Evolutionary conservation across 2,329 filamentous ascomycete species (phyloP), one percentile per base, ranked within the genome.

Genomic region (Thelonectria rubi): DNA sequence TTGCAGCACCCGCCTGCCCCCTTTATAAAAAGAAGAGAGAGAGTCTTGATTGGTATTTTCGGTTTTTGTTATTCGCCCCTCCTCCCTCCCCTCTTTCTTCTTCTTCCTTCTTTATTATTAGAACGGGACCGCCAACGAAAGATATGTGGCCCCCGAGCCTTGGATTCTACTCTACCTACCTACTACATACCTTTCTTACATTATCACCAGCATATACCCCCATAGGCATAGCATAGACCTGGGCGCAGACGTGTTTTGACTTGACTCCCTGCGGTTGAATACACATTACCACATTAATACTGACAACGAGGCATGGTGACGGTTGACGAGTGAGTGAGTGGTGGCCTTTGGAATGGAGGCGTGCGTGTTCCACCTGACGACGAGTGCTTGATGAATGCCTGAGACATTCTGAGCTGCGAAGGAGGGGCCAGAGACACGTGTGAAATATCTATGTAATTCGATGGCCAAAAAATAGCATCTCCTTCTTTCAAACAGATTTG

Each of bases 161-260:
- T 42, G 47, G 55, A 50, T 59, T 63, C 58, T 64, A 71, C 26
- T 7, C 8, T 30, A 30, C 26, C 26, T 30, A 30, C 26, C 26
- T 30, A 30, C 26, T n/a, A n/a, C 26, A 8, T 30, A 9, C 4
- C 26, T 24, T 24, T 4, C 58, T 65, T 75, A 67, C 69, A 65
- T 73, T 75, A 67, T 71, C 74, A 71, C 70, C 21, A 15, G 21
- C 21, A 75, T 75, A 76, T 76, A 76, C 72, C 74, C 73, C 66
- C 73, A 73, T 45, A 45, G 17, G 69, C 74, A 76, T 73, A 73
- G 69, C 74, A 76, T 73, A 73, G 62, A 69, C 68, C 62, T 69
- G 65, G 69, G 73, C 68, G 72, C 65, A 69, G 67, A 70, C 65
- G 57, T 64, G 18, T 60, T 63, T 61, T 65, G 65, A 63, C 65